phyloP scores from a whole-genome alignment of 2,329 filamentous ascomycete species.

The Teratosphaeriaceae sp. region DNA sequence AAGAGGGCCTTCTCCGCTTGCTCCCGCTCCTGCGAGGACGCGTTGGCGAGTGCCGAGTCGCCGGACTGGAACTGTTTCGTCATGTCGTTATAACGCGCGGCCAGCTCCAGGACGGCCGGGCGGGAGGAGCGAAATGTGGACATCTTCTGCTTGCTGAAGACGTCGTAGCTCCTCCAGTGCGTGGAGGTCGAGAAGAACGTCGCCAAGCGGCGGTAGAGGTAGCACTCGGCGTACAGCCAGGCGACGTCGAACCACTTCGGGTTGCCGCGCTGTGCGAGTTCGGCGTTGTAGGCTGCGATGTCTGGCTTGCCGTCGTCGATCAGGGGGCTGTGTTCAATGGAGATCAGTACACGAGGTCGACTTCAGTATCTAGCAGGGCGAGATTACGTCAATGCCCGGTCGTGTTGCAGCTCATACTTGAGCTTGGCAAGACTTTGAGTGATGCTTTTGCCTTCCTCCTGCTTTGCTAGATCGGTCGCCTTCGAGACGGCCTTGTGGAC shows the following conservation, averaged over 20 bases:
- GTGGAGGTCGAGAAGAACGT: constrained; percentile 69
- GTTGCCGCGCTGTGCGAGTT: constrained; percentile 66
- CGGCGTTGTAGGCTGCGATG: constrained; percentile 75
- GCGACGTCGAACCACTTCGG: constrained; percentile 76
- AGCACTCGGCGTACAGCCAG: constrained; percentile 93
- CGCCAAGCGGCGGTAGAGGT: constrained; percentile 80
- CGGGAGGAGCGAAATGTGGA: constrained; percentile 88
- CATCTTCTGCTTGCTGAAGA: constrained; percentile 86
- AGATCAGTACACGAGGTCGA: neutral
- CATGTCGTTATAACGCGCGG: constrained; percentile 69
- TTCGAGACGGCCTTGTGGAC: constrained; percentile 67
- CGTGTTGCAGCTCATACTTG: constrained; percentile 94
- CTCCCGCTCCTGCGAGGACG: constrained; percentile 48
- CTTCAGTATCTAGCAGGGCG: neutral
- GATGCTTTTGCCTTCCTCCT: constrained; percentile 78
- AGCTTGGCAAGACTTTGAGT: constrained; percentile 70
- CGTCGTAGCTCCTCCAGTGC: constrained; percentile 85
- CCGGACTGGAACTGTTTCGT: constrained; percentile 57
- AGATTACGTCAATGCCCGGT: constrained; percentile 65
- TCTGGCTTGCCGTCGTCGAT: constrained; percentile 71
- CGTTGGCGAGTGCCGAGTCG: constrained; percentile 34
- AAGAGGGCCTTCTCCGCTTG: constrained; percentile 74
- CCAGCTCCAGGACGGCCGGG: constrained; percentile 75
- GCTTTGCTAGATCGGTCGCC: constrained; percentile 55
- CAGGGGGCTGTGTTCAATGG: constrained; percentile 55